These are phyloP conservation scores for Citrullus amarus DNA, from an alignment of 306 rosid genomes.

Conservation along the genomic window DNA sequence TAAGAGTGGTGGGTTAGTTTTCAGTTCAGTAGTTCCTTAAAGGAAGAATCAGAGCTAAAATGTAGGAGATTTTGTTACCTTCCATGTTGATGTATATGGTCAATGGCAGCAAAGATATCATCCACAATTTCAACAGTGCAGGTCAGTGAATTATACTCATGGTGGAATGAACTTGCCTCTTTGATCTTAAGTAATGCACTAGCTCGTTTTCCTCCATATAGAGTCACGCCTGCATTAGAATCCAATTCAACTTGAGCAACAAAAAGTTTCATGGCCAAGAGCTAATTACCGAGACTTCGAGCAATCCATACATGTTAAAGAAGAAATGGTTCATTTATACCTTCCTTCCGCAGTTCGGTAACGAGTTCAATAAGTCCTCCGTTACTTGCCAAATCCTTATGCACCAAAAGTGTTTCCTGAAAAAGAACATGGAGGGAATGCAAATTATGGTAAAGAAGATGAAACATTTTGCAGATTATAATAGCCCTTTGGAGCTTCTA, in stretches of 20 bases:
- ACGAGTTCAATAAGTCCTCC: constrained; percentile 43
- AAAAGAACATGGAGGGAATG: constrained; percentile 10
- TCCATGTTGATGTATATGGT: constrained; percentile 65
- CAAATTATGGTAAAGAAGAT: neutral
- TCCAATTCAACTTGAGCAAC: neutral
- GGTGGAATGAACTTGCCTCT: constrained; percentile 44
- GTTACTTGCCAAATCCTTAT: constrained; percentile 43
- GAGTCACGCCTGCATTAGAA: constrained; percentile 46
- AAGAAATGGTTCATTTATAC: constrained; percentile 19
- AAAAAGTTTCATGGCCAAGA: neutral
- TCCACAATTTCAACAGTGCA: constrained; percentile 81
- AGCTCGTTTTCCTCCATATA: constrained; percentile 75
- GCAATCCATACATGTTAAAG: neutral
- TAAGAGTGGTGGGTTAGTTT: neutral
- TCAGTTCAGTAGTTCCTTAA: neutral
- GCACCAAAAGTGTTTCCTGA: constrained; percentile 85
- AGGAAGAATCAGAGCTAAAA: neutral
- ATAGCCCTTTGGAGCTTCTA: neutral
- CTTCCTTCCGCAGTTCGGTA: constrained; percentile 48
- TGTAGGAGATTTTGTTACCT: constrained; percentile 23
- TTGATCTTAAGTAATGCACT: constrained; percentile 34
- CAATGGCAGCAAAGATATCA: constrained; percentile 60
- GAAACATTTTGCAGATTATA: neutral
- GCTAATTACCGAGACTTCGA: neutral
- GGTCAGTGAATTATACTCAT: constrained; percentile 63